phyloP scores from a whole-genome alignment of 2,329 filamentous ascomycete genomes.

The Fusarium sp. region DNA sequence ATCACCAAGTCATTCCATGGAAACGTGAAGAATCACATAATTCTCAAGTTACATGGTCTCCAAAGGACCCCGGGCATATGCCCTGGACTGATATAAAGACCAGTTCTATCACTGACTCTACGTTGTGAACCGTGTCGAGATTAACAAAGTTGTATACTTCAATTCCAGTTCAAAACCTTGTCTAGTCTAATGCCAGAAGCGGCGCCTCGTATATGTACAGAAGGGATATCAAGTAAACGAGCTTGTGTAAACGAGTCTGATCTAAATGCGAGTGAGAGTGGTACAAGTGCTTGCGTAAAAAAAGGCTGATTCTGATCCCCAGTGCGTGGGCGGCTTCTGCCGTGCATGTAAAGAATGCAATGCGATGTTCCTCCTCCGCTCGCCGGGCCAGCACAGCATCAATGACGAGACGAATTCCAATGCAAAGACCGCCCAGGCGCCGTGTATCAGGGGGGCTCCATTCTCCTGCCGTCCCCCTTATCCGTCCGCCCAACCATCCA shows the following conservation, averaged over 20 bases:
- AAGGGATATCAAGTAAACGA: conserved; percentile 22
- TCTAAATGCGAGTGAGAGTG: conserved; percentile 28
- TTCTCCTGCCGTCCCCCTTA: conserved; percentile 22
- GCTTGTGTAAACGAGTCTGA: conserved; percentile 26
- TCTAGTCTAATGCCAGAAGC: conserved; percentile 40
- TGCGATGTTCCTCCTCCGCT: conserved; percentile 7
- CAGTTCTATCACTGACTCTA: background rate
- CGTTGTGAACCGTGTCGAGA: background rate
- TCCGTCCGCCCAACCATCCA: conserved; percentile 5
- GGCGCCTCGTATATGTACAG: conserved; percentile 38
- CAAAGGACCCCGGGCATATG: background rate
- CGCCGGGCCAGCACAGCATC: conserved; percentile 12
- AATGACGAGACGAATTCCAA: conserved; percentile 26
- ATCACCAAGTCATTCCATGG: background rate
- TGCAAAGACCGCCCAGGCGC: conserved; percentile 30
- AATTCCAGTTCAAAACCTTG: conserved; percentile 20
- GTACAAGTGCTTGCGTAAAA: conserved; percentile 22
- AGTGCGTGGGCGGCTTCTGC: conserved; percentile 20
- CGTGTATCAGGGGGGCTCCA: conserved; percentile 26
- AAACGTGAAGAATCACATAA: background rate
- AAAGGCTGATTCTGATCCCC: conserved; percentile 14
- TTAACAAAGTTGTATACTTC: background rate
- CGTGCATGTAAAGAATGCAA: conserved; percentile 14
- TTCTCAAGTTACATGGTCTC: background rate
- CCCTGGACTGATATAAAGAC: background rate